A percentile compares a stretch with the other conserved stretches of the same genome.
Conservation (phyloP, 495 filamentous ascomycete species). For the Aspergillus saccharolyticus region DNA sequence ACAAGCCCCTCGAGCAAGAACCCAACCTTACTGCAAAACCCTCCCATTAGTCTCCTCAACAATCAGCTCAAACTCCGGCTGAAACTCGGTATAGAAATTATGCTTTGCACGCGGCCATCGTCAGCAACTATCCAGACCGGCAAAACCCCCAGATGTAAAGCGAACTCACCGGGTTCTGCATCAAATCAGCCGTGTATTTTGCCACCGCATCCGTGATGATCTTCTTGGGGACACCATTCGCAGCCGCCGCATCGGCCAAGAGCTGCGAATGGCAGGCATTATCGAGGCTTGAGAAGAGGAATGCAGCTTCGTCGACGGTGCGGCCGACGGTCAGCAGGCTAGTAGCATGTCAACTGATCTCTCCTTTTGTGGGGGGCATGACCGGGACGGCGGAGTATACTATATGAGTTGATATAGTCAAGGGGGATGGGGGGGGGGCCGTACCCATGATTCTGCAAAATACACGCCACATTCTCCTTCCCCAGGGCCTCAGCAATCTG, state of each 20-base stretch:
- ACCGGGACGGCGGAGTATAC: too few relatives aligned
- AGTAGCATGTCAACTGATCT: constrained; percentile 6
- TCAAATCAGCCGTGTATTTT: constrained; percentile 35
- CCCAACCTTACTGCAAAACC: constrained; percentile 26
- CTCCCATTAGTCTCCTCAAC: constrained; percentile 42
- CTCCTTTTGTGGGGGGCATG: not conserved
- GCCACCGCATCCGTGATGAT: constrained; percentile 40
- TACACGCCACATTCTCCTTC: constrained; percentile 55
- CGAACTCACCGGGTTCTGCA: constrained; percentile 37
- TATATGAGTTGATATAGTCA: too few relatives aligned
- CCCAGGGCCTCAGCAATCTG: constrained; percentile 57
- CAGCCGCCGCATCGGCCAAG: constrained; percentile 58
- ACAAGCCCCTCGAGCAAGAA: not conserved
- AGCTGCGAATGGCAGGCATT: constrained; percentile 63
- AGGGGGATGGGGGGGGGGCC: not conserved
- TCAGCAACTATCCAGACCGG: constrained; percentile 2
- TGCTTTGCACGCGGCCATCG: constrained; percentile 21
- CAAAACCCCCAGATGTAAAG: not conserved
- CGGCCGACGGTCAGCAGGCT: constrained; percentile 57
- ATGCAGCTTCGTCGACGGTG: constrained; percentile 63
- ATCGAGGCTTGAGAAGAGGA: constrained; percentile 63
- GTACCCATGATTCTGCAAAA: constrained; percentile 64
- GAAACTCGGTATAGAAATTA: constrained; percentile 43
- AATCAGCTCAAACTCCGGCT: constrained; percentile 42
- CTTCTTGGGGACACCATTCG: constrained; percentile 52